phyloP scores from a whole-genome alignment of 225 moss, liverwort and hornwort species.

The Bryoerythrophyllum caledonicum region DNA sequence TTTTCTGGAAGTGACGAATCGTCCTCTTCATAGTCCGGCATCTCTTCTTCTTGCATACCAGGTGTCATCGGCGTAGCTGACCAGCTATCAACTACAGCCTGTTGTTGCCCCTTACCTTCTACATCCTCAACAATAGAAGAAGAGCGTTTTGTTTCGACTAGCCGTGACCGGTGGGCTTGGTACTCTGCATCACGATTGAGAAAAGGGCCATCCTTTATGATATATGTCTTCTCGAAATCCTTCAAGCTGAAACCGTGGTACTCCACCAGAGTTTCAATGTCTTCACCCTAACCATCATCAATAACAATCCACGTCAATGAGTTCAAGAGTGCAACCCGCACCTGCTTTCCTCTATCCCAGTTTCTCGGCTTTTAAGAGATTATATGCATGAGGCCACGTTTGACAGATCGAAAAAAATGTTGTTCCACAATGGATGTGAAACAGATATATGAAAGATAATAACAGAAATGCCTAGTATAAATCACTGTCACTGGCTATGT shows the following conservation, averaged over 20 bases:
- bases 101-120: slow-evolving; percentile 61
- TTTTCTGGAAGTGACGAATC: slow-evolving; percentile 33
- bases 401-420: slow-evolving; percentile 10
- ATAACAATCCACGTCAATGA: slow-evolving; percentile 20
- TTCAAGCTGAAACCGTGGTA: slow-evolving; percentile 89
- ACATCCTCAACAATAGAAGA: slow-evolving; percentile 53
- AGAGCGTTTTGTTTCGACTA: slow-evolving; percentile 59
- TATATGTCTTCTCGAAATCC: slow-evolving; percentile 73
- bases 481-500: slow-evolving; percentile 11
- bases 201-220: slow-evolving; percentile 85
- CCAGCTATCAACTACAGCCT: slow-evolving; percentile 54
- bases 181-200: slow-evolving; percentile 59
- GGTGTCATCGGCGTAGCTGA: slow-evolving; percentile 45
- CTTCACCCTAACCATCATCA: slow-evolving; percentile 66
- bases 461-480: not conserved
- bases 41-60: slow-evolving; percentile 67
- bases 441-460: slow-evolving; percentile 11
- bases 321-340: slow-evolving; percentile 11
- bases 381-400: slow-evolving; percentile 15
- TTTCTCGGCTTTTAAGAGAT: slow-evolving; percentile 5
- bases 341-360: not conserved
- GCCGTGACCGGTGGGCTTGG: slow-evolving; percentile 50
- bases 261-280: slow-evolving; percentile 66
- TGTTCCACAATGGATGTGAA: slow-evolving; percentile 13
- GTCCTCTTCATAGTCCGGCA: slow-evolving; percentile 70